Evolutionary conservation across 169 alveolate species (phyloP).

Genomic region (Plasmodium ovale): DNA sequence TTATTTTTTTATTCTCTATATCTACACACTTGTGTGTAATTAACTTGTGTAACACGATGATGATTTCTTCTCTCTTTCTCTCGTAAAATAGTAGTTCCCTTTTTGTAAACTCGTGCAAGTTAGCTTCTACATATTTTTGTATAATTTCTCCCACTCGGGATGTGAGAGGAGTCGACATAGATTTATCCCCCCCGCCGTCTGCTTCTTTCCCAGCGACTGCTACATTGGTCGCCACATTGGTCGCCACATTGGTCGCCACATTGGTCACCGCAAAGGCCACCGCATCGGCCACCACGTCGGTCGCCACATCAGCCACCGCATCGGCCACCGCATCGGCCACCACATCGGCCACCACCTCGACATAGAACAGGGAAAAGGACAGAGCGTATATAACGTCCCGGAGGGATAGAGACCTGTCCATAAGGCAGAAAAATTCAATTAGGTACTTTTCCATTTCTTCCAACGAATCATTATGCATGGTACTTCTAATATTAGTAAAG

Average conservation of each 20-base stretch:
- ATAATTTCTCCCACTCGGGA: neutral
- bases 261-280: neutral
- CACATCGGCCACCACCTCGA: neutral
- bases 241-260: neutral
- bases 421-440: constrained; percentile 34
- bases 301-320: neutral
- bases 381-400: constrained; percentile 5
- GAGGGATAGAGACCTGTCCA: constrained; percentile 10
- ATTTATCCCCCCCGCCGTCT: neutral
- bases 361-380: constrained; percentile 33
- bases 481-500: constrained; percentile 41
- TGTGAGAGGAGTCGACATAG: neutral
- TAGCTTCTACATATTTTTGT: neutral
- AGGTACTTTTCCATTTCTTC: constrained; percentile 37
- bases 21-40: constrained; percentile 41
- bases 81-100: constrained; percentile 34
- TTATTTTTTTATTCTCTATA: constrained; percentile 10
- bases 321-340: neutral
- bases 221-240: neutral
- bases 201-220: neutral
- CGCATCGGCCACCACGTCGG: neutral
- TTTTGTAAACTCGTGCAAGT: constrained; percentile 16
- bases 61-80: constrained; percentile 19
- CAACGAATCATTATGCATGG: constrained; percentile 18
- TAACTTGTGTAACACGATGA: constrained; percentile 2